Evolutionary conservation across 768 basidiomycete species (phyloP).

Genomic region (Naganishia vaughanmartiniae): DNA sequence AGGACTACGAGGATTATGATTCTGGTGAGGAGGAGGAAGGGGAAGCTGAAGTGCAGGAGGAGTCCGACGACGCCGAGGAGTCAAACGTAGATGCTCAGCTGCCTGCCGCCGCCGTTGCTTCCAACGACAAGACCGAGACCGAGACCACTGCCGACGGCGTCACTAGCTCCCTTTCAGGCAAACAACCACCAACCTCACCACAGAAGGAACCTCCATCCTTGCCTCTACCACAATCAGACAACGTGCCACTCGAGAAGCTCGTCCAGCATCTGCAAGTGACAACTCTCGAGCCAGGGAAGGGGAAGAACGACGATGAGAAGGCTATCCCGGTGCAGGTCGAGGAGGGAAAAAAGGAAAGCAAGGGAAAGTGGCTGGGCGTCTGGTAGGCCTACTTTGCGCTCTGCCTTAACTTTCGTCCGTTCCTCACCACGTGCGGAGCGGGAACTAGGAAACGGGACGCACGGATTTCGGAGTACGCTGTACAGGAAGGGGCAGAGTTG

Average conservation of each 20-base stretch:
- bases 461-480: too few relatives aligned
- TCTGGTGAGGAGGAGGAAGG: slow-evolving; percentile 75
- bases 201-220: too few relatives aligned
- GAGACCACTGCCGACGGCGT: background rate
- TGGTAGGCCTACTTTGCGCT: too few relatives aligned
- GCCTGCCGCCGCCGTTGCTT: background rate
- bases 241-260: background rate
- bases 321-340: background rate
- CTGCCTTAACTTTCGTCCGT: too few relatives aligned
- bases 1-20: slow-evolving; percentile 77
- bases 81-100: background rate
- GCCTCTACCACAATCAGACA: background rate
- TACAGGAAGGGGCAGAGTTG: too few relatives aligned
- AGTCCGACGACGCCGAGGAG: slow-evolving; percentile 56
- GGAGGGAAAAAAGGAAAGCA: background rate
- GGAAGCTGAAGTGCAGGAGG: slow-evolving; percentile 67
- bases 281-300: background rate
- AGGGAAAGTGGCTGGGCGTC: background rate
- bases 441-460: too few relatives aligned
- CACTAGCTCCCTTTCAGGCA: too few relatives aligned
- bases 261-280: background rate
- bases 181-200: too few relatives aligned
- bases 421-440: too few relatives aligned
- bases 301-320: background rate
- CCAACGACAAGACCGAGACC: background rate